Percentiles rank a stretch among this genome's conserved stretches.
Conservation (phyloP, 1,284 basidiomycete species). For the Cutaneotrichosporon cutaneum region DNA sequence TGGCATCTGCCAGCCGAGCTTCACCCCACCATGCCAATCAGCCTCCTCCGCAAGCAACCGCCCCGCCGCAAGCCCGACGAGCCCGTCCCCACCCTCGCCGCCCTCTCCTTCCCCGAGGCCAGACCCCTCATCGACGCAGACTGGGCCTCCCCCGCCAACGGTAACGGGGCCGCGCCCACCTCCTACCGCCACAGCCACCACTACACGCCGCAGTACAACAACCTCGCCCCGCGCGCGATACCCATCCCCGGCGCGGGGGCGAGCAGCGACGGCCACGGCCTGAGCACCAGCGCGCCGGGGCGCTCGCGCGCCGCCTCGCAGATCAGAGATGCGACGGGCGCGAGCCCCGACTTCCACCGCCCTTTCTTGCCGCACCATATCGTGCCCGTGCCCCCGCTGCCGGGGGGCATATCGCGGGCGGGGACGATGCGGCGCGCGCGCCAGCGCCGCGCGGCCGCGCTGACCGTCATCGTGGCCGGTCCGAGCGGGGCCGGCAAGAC, state of each 20-base stretch:
- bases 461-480: slow-evolving; percentile 46
- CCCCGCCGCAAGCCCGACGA: slow-evolving; percentile 11
- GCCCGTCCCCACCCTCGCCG: slow-evolving; percentile 25
- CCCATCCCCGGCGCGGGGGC: neutral
- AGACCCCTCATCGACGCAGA: slow-evolving; percentile 40
- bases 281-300: neutral
- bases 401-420: slow-evolving; percentile 4
- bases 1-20: neutral
- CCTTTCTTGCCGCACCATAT: slow-evolving; percentile 38
- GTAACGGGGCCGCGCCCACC: slow-evolving; percentile 15
- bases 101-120: slow-evolving; percentile 43
- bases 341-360: slow-evolving; percentile 34
- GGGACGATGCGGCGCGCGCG: slow-evolving; percentile 12
- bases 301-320: slow-evolving; percentile 12
- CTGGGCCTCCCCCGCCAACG: slow-evolving; percentile 32
- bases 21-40: slow-evolving; percentile 21
- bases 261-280: neutral
- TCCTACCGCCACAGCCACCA: slow-evolving; percentile 1
- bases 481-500: slow-evolving; percentile 45
- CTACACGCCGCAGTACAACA: slow-evolving; percentile 4
- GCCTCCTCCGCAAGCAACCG: slow-evolving; percentile 20
- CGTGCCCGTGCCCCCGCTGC: slow-evolving; percentile 9
- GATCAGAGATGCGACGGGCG: slow-evolving; percentile 14
- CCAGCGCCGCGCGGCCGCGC: slow-evolving; percentile 25
- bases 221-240: neutral